Percentiles rank a stretch among this genome's conserved stretches.
Evolutionary conservation across 805 yeast species (phyloP).

Genomic region (Kuraishia piskuri): DNA sequence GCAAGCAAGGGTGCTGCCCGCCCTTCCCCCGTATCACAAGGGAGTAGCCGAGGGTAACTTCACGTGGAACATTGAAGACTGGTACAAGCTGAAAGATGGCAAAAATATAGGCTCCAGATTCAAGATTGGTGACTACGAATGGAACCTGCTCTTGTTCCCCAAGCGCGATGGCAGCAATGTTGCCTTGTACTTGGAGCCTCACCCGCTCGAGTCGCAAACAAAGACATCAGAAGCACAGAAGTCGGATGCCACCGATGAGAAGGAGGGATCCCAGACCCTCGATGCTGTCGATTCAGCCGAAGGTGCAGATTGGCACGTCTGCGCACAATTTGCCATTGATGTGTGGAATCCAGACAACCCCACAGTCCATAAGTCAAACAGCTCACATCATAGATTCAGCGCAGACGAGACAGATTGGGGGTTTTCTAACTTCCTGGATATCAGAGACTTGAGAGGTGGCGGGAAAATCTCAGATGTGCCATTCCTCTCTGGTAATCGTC

Average conservation of each 20-base stretch:
- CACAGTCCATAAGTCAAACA: constrained; percentile 44
- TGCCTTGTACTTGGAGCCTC: constrained; percentile 78
- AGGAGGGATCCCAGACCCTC: constrained; percentile 6
- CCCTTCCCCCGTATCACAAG: constrained; percentile 23
- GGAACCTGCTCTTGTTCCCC: constrained; percentile 73
- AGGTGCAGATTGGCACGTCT: constrained; percentile 60
- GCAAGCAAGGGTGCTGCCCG: constrained; percentile 12
- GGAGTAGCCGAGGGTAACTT: constrained; percentile 18
- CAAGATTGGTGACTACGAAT: constrained; percentile 52
- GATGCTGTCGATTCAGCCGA: constrained; percentile 18
- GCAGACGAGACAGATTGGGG: constrained; percentile 92
- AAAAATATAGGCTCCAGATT: constrained; percentile 33
- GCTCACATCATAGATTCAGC: constrained; percentile 73
- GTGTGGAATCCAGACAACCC: constrained; percentile 78
- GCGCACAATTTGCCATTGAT: constrained; percentile 84
- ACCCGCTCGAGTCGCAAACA: constrained; percentile 23
- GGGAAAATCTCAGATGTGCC: constrained; percentile 26
- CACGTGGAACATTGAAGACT: constrained; percentile 32
- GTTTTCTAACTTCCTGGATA: constrained; percentile 66
- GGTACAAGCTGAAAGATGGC: constrained; percentile 19
- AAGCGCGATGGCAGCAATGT: constrained; percentile 48
- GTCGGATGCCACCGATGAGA: constrained; percentile 5
- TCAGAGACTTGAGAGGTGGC: constrained; percentile 29
- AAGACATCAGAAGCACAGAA: neutral
- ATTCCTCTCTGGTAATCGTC: constrained; percentile 39